phyloP scores from a whole-genome alignment of 768 basidiomycete species.

The Boletellus emodensis region DNA sequence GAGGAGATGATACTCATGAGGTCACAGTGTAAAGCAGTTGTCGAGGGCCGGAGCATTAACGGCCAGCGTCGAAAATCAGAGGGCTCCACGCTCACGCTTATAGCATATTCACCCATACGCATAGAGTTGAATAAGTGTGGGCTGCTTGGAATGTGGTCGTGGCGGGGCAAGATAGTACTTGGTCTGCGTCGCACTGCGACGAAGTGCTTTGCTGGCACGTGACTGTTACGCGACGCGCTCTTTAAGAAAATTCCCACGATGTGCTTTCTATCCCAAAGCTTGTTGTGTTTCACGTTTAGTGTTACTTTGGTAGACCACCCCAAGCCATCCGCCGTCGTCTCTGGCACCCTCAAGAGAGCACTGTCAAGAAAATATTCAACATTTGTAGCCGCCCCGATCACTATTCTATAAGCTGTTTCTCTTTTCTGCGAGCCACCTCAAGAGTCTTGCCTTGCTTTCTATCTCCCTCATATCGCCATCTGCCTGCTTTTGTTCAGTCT shows the following conservation, averaged over 20 bases:
- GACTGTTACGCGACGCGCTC: slow-evolving; percentile 38
- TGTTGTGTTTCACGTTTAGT: slow-evolving; percentile 28
- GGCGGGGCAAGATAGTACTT: too few relatives aligned
- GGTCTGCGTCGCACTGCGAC: background rate
- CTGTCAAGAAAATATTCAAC: slow-evolving; percentile 2
- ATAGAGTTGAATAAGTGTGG: too few relatives aligned
- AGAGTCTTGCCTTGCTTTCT: slow-evolving; percentile 15
- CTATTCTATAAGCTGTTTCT: slow-evolving; percentile 8
- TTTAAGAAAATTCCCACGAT: slow-evolving; percentile 34
- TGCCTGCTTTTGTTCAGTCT: slow-evolving; percentile 11
- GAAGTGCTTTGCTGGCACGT: slow-evolving; percentile 30
- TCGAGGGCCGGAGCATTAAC: too few relatives aligned
- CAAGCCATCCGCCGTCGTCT: slow-evolving; percentile 12
- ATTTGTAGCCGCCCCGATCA: slow-evolving; percentile 12
- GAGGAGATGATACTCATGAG: too few relatives aligned
- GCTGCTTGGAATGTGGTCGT: too few relatives aligned
- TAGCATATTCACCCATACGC: too few relatives aligned
- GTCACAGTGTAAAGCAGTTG: too few relatives aligned
- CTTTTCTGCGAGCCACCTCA: slow-evolving; percentile 22
- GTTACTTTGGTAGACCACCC: slow-evolving; percentile 19
- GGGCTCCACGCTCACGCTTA: too few relatives aligned
- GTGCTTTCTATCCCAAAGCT: slow-evolving; percentile 18
- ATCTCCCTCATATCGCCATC: slow-evolving; percentile 27
- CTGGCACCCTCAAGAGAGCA: slow-evolving; percentile 13
- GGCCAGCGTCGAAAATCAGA: too few relatives aligned